Percentiles rank a stretch among this genome's conserved stretches.
phyloP scores from a whole-genome alignment of 805 yeast genomes.

The Yarrowia porcina region DNA sequence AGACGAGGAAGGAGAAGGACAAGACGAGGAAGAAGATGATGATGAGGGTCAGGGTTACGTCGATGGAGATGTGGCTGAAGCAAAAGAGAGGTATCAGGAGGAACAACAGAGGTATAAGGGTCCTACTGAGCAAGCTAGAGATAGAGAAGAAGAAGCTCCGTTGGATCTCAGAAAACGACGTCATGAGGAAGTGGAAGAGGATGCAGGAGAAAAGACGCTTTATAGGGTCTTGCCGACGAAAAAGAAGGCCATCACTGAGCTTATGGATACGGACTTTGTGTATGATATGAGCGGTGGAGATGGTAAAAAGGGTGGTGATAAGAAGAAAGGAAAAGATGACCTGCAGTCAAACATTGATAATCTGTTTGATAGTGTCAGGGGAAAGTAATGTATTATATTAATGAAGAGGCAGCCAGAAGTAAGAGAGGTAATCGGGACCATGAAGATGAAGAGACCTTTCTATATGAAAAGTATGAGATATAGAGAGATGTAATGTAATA shows the following conservation, averaged over 20 bases:
- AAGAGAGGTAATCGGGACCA: too few species aligned
- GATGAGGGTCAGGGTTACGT: constrained; percentile 42
- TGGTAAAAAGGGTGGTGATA: background rate
- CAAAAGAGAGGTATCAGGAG: constrained; percentile 25
- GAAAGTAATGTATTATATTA: background rate
- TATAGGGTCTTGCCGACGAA: constrained; percentile 40
- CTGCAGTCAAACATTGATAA: constrained; percentile 17
- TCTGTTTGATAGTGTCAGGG: constrained; percentile 5
- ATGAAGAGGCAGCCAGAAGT: too few species aligned
- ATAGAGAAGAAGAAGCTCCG: constrained; percentile 8
- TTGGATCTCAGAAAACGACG: constrained; percentile 30
- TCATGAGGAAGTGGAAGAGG: constrained; percentile 14
- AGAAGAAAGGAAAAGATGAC: background rate
- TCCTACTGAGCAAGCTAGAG: background rate
- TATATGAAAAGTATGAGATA: too few species aligned
- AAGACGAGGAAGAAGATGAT: constrained; percentile 31
- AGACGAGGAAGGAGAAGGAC: constrained; percentile 38
- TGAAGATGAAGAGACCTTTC: too few species aligned
- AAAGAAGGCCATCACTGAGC: constrained; percentile 28
- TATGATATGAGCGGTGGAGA: constrained; percentile 31
- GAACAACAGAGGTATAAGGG: background rate
- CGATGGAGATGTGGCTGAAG: constrained; percentile 39
- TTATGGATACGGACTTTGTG: constrained; percentile 37
- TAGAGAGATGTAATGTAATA: too few species aligned
- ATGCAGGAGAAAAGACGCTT: constrained; percentile 30